These are phyloP conservation scores for Boletus insuetus DNA, from an alignment of 768 basidiomycete genomes.

Conservation along the genomic window DNA sequence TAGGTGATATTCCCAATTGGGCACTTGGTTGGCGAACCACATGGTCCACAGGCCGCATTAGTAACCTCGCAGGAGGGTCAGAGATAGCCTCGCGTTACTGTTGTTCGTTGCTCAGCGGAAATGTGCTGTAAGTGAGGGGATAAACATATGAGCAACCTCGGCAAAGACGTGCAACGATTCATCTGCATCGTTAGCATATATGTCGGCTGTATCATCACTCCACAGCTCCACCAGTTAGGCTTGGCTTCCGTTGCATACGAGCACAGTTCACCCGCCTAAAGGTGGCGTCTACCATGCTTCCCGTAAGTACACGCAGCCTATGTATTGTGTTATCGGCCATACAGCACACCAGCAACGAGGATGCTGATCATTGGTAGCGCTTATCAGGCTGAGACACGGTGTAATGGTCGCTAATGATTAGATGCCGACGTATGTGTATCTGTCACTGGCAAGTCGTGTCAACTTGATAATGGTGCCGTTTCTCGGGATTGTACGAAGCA, in stretches of 20 bases:
- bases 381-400: not conserved
- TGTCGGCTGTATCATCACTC: not conserved
- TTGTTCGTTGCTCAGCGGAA: too few species aligned
- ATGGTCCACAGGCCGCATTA: not conserved
- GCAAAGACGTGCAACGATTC: not conserved
- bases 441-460: too few species aligned
- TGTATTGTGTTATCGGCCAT: too few species aligned
- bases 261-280: not conserved
- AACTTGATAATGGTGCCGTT: too few species aligned
- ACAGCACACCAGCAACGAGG: not conserved
- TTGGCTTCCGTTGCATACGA: not conserved
- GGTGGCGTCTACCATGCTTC: not conserved
- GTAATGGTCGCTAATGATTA: too few species aligned
- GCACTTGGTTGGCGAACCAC: not conserved
- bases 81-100: too few species aligned
- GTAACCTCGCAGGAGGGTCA: not conserved
- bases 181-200: not conserved
- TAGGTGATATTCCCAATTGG: not conserved
- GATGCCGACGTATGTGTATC: too few species aligned
- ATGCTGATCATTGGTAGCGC: too few species aligned
- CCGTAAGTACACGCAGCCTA: too few species aligned
- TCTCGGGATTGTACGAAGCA: too few species aligned
- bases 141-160: not conserved
- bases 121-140: too few species aligned
- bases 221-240: not conserved